Evolutionary conservation across 129 eudicot genomes (phyloP).

Genomic region (Centella asiatica): DNA sequence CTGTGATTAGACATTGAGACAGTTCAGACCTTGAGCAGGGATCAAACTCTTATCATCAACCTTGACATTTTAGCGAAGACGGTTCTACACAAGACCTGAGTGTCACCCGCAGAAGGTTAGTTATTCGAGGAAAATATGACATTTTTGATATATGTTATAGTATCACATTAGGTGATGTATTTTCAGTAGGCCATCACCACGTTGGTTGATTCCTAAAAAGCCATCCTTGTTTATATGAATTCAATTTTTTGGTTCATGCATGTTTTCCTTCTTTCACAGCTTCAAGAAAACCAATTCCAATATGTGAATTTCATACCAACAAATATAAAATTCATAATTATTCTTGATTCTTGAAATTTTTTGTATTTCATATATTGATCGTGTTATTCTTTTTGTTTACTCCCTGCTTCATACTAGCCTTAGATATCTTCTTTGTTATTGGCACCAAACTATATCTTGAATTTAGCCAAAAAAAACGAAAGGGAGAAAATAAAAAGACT

Average conservation of each 20-base stretch:
- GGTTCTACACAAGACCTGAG: background rate
- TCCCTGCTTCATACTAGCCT: too few relatives aligned
- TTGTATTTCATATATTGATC: background rate
- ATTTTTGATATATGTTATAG: background rate
- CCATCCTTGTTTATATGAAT: background rate
- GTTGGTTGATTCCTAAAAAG: background rate
- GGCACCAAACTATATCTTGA: background rate
- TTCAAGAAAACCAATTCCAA: background rate
- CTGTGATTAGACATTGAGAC: slow-evolving; percentile 54
- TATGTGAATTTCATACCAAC: background rate
- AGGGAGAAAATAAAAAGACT: too few relatives aligned
- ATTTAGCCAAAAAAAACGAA: too few relatives aligned
- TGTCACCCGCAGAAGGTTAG: background rate
- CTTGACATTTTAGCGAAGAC: slow-evolving; percentile 5
- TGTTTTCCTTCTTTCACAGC: slow-evolving; percentile 1
- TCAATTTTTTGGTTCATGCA: background rate
- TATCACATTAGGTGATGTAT: background rate
- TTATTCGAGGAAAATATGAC: background rate
- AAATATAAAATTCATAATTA: background rate
- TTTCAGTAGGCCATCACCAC: background rate
- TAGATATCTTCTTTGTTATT: too few relatives aligned
- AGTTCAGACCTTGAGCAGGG: slow-evolving; percentile 45
- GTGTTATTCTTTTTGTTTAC: background rate
- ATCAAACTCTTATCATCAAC: slow-evolving; percentile 44
- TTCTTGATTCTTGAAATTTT: background rate